Conservation (phyloP, 306 rosid genomes). For the Hippophae rhamnoides region DNA sequence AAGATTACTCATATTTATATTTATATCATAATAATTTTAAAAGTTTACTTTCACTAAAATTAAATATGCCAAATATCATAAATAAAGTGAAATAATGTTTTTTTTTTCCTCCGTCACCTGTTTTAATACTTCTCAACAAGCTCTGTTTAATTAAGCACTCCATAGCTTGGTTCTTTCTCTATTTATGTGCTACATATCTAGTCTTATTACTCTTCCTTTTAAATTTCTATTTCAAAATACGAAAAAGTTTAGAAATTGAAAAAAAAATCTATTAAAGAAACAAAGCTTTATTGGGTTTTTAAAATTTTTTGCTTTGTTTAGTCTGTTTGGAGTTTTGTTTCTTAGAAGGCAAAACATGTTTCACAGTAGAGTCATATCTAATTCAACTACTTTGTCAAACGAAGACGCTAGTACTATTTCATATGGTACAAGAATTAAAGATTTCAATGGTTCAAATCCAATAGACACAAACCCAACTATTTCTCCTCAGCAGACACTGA, state of each 20-base stretch:
- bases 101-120: no score
- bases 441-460: slow-evolving; percentile 36
- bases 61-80: no score
- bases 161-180: slow-evolving; percentile 27
- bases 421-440: slow-evolving; percentile 48
- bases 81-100: no score
- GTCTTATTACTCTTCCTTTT: slow-evolving; percentile 8
- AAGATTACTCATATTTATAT: neutral
- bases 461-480: slow-evolving; percentile 23
- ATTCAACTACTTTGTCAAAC: slow-evolving; percentile 59
- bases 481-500: slow-evolving; percentile 29
- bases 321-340: slow-evolving; percentile 48
- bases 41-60: neutral
- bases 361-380: slow-evolving; percentile 52
- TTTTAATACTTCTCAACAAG: no score
- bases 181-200: slow-evolving; percentile 8
- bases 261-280: slow-evolving; percentile 20
- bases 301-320: slow-evolving; percentile 15
- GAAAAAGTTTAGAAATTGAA: slow-evolving; percentile 2
- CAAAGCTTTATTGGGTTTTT: slow-evolving; percentile 11
- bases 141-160: slow-evolving; percentile 2
- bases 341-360: slow-evolving; percentile 32
- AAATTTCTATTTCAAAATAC: slow-evolving; percentile 5
- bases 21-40: neutral
- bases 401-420: slow-evolving; percentile 46